Evolutionary conservation across 2,329 filamentous ascomycete species (phyloP).

Genomic region (Westerdykella ornata): DNA sequence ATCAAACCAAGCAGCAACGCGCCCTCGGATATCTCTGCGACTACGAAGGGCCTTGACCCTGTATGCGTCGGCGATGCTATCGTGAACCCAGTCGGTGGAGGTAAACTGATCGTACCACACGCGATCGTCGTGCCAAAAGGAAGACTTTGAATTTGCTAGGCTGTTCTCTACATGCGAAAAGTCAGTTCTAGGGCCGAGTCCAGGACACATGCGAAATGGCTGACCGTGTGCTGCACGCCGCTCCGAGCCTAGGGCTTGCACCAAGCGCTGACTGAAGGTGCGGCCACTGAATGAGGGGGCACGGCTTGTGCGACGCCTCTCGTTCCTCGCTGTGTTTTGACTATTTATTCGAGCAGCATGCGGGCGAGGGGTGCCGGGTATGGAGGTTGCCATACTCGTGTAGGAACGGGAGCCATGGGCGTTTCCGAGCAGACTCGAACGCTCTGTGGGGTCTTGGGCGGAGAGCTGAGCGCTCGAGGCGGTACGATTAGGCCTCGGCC

Average conservation of each 20-base stretch:
- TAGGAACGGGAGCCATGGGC: conserved; percentile 37
- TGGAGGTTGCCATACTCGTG: conserved; percentile 37
- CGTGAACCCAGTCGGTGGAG: conserved; percentile 96
- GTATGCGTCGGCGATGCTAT: conserved; percentile 89
- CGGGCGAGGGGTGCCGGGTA: conserved; percentile 39
- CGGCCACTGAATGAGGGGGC: conserved; percentile 27
- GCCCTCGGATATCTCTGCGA: conserved; percentile 78
- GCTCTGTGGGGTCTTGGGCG: conserved; percentile 40
- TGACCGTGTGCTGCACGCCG: conserved; percentile 38
- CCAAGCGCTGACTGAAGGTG: conserved; percentile 45
- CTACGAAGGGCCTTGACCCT: conserved; percentile 76
- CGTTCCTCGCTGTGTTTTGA: conserved; percentile 23
- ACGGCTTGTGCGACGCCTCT: conserved; percentile 28
- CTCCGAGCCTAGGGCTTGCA: conserved; percentile 53
- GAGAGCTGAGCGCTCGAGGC: conserved; percentile 33
- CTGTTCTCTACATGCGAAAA: conserved; percentile 37
- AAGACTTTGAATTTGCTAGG: conserved; percentile 58
- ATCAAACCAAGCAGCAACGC: conserved; percentile 69
- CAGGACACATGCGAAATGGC: conserved; percentile 1
- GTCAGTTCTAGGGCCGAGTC: not conserved
- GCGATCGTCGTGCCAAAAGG: conserved; percentile 69
- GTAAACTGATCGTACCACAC: conserved; percentile 99
- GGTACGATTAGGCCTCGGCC: conserved; percentile 18
- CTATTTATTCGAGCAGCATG: conserved; percentile 35
- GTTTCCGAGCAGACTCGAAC: conserved; percentile 43